Percentiles rank a stretch among this genome's conserved stretches.
These are phyloP conservation scores for Stagonosporopsis rhizophila DNA, from an alignment of 2,329 filamentous ascomycete genomes.

Conservation along the genomic window DNA sequence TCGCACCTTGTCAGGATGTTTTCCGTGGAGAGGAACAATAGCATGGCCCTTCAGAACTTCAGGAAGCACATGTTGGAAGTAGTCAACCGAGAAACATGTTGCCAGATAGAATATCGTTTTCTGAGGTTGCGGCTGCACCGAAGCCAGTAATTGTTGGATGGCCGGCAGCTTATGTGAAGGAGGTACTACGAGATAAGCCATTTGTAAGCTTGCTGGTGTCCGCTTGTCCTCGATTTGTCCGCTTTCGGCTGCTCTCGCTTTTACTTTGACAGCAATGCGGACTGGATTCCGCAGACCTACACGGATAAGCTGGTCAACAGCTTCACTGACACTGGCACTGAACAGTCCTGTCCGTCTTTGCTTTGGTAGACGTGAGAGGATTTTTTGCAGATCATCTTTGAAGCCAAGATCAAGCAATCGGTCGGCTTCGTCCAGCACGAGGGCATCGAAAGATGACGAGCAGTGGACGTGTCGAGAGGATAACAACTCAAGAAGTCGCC, in stretches of 20 bases:
- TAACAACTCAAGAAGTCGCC: slow-evolving; percentile 85
- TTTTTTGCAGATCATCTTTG: slow-evolving; percentile 86
- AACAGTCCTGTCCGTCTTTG: slow-evolving; percentile 93
- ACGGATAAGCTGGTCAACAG: slow-evolving; percentile 89
- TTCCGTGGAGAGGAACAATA: slow-evolving; percentile 86
- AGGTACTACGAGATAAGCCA: slow-evolving; percentile 80
- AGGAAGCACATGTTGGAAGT: slow-evolving; percentile 83
- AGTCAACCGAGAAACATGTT: slow-evolving; percentile 93
- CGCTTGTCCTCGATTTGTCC: slow-evolving; percentile 80
- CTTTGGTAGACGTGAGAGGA: slow-evolving; percentile 84
- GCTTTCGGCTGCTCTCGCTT: slow-evolving; percentile 53
- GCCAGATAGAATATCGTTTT: slow-evolving; percentile 92
- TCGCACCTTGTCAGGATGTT: slow-evolving; percentile 86
- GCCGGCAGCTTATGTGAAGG: slow-evolving; percentile 82
- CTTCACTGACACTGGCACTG: slow-evolving; percentile 94
- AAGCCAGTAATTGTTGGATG: slow-evolving; percentile 72
- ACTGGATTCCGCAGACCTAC: slow-evolving; percentile 93
- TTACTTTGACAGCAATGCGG: slow-evolving; percentile 93
- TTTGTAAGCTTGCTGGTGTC: slow-evolving; percentile 90
- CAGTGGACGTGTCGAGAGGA: slow-evolving; percentile 87
- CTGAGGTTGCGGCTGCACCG: slow-evolving; percentile 75
- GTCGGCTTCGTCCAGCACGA: slow-evolving; percentile 95
- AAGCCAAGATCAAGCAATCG: slow-evolving; percentile 92
- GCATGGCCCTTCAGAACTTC: slow-evolving; percentile 73
- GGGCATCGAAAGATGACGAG: slow-evolving; percentile 85